Evolutionary conservation across 1,284 basidiomycete genomes (phyloP).

Genomic region (Sporisorium sorghi): DNA sequence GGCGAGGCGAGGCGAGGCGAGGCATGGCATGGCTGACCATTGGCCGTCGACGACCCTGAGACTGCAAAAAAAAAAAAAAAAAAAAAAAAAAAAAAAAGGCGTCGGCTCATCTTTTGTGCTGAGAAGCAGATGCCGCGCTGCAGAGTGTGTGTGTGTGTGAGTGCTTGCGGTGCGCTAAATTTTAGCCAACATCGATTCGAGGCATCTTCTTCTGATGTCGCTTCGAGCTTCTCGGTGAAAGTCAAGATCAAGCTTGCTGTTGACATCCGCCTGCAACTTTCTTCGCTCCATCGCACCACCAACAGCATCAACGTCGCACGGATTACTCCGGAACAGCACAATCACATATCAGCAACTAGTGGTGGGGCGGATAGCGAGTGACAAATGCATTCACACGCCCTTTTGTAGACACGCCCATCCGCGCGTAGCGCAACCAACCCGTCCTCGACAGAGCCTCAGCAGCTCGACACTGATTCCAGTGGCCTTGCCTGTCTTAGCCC

Average conservation of each 20-base stretch:
- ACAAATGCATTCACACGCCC: constrained; percentile 22
- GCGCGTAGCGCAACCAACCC: constrained; percentile 19
- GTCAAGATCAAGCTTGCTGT: background rate
- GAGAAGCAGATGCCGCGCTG: background rate
- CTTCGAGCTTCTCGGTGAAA: background rate
- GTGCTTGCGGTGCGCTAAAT: background rate
- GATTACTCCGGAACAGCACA: no score
- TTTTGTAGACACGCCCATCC: constrained; percentile 17
- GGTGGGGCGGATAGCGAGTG: constrained; percentile 13
- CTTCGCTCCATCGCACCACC: background rate
- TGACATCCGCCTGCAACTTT: background rate
- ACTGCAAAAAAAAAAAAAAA: no score
- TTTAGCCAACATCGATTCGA: no score
- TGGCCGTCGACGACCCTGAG: no score
- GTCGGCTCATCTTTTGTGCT: no score
- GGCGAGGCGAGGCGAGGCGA: no score
- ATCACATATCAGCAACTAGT: background rate
- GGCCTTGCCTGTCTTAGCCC: background rate
- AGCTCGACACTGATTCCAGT: constrained; percentile 1
- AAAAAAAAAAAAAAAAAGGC: no score
- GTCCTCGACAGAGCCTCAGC: constrained; percentile 2
- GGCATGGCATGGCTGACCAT: no score
- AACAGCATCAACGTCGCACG: background rate
- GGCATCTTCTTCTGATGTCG: background rate
- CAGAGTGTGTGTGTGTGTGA: no score